Evolutionary conservation across 257 asterid genomes (phyloP), one percentile per base, ranked within the genome.

Genomic region (Nicotiana sylvestris): DNA sequence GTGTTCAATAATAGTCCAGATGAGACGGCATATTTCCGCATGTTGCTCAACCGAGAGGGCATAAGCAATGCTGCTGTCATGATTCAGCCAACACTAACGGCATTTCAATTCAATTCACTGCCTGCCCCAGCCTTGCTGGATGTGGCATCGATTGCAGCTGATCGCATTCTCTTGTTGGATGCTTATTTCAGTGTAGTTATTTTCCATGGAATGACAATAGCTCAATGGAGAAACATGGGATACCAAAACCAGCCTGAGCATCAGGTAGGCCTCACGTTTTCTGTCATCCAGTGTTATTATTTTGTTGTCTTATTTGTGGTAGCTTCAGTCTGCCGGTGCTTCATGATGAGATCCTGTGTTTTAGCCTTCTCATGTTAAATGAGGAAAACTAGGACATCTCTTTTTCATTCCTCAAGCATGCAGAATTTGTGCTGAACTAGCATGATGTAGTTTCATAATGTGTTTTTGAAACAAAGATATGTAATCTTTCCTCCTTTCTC

Each of bases 221-320:
- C 98, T 80, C 99, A 93, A 60, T 96, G 99, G 99, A 96, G 99
- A 86, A 96, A 93, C 87, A 88, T 92, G 97, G 99, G 97, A 81
- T 94, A 92, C 86, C 99, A 96, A 87, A 91, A 92, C 77, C 98
- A 92, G 91, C 94, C 95, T 18, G 98, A 91, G 80, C 97, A 96
- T 72, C 88, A 90, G 93, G 99, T 96, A 27, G 78, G 84, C 49
- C 83, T 85, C 84, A 62, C 9, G 29, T 69, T 39, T 53, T 86
- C 32, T 6, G 37, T 82, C 82, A 17, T 83, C 80, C 30, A 6
- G 6, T 32, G n/a, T 10, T 83, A 46, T 33, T 12, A 13, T 25
- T 33, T 51, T 58, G 17, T 35, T 30, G 4, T 3, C 21, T 18
- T 51, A 58, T 51, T 37, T 16, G 30, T 33, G 13, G 60, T 39